A percentile compares a stretch with the other conserved stretches of the same genome.
phyloP scores from a whole-genome alignment of 2,329 filamentous ascomycete genomes.

The Aspergillus chevalieri region DNA sequence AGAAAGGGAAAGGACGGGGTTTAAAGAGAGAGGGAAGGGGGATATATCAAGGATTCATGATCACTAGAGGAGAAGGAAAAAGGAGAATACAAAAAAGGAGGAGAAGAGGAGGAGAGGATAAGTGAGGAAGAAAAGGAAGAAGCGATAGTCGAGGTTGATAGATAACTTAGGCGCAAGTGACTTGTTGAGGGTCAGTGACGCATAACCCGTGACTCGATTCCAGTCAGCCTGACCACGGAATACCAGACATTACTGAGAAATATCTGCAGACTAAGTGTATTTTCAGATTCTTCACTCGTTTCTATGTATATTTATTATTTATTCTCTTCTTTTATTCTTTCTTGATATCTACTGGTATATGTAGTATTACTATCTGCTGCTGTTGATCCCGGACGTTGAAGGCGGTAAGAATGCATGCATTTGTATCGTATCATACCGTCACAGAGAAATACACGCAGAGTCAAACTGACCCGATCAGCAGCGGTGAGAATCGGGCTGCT shows the following conservation, averaged over 20 bases:
- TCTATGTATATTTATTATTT: background rate
- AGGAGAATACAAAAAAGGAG: constrained; percentile 1
- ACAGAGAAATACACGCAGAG: background rate
- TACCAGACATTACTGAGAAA: background rate
- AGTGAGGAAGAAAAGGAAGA: constrained; percentile 14
- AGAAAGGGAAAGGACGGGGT: constrained; percentile 6
- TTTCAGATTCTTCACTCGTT: background rate
- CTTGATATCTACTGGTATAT: background rate
- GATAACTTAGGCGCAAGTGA: constrained; percentile 2
- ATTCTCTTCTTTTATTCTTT: background rate
- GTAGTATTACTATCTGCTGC: background rate
- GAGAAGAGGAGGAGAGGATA: constrained; percentile 9
- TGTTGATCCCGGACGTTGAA: background rate
- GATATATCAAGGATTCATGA: constrained; percentile 19
- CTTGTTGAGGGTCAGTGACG: constrained; percentile 31
- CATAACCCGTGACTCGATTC: constrained; percentile 38
- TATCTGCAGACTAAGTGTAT: background rate
- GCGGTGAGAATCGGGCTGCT: background rate
- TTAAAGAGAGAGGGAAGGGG: constrained; percentile 21
- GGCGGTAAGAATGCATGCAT: background rate
- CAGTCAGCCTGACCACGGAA: background rate
- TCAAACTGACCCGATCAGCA: background rate
- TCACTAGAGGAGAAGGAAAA: constrained; percentile 4
- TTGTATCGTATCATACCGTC: background rate
- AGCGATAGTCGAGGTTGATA: constrained; percentile 7